Evolutionary conservation across 2,329 filamentous ascomycete genomes (phyloP).

Genomic region (Didymella pinodella): DNA sequence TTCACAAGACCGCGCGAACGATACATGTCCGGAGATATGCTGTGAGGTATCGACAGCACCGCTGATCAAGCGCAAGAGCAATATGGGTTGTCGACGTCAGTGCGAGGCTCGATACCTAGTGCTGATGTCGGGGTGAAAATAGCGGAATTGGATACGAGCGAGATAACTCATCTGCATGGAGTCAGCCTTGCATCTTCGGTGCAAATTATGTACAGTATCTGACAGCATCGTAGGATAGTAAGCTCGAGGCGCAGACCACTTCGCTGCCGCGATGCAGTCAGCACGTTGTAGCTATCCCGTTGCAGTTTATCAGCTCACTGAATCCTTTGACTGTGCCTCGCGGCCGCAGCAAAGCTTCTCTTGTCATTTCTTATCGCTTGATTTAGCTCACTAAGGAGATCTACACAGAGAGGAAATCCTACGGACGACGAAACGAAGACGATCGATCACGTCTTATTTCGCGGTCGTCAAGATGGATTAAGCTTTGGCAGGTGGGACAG

Average conservation of each 20-base stretch:
- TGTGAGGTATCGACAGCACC: background rate
- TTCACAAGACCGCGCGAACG: background rate
- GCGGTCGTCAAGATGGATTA: background rate
- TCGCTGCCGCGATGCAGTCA: background rate
- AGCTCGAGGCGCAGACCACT: background rate
- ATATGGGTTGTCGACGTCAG: slow-evolving; percentile 4
- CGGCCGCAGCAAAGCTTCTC: background rate
- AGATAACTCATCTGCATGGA: background rate
- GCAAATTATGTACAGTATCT: background rate
- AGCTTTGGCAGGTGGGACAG: slow-evolving; percentile 5
- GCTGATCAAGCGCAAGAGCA: slow-evolving; percentile 2
- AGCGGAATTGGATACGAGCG: slow-evolving; percentile 2
- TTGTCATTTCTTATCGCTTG: background rate
- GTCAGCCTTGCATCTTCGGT: background rate
- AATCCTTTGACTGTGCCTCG: slow-evolving; percentile 1
- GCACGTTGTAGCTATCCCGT: background rate
- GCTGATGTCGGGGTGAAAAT: background rate
- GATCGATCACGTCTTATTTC: slow-evolving; percentile 1
- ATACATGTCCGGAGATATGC: background rate
- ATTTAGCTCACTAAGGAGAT: background rate
- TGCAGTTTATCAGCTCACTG: background rate
- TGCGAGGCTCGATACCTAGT: background rate
- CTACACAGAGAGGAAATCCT: background rate
- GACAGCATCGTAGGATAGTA: background rate
- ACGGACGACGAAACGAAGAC: background rate